A percentile compares a stretch with the other conserved stretches of the same genome.
phyloP scores from a whole-genome alignment of 2,329 filamentous ascomycete species.

The Exophiala calicioides region DNA sequence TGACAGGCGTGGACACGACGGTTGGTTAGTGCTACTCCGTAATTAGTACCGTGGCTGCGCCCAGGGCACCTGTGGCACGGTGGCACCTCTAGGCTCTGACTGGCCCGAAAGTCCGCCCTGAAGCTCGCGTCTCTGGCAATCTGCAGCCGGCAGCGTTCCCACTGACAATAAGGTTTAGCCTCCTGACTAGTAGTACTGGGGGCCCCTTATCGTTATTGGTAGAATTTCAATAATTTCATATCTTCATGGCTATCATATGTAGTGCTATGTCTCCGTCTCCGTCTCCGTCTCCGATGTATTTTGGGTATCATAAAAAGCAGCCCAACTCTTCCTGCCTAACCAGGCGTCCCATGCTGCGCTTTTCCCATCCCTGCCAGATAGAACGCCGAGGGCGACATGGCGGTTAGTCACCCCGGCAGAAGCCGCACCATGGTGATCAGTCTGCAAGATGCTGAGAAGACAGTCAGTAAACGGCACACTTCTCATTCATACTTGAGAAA shows the following conservation, averaged over 20 bases:
- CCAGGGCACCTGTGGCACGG: constrained; percentile 7
- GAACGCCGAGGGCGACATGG: not conserved
- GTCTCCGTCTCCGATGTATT: constrained; percentile 3
- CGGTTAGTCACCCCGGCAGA: too few relatives aligned
- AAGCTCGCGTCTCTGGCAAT: constrained; percentile 1
- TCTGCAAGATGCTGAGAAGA: constrained; percentile 45
- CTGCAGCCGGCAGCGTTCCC: constrained; percentile 9
- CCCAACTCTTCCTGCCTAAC: not conserved
- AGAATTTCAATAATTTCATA: not conserved
- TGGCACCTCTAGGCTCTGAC: constrained; percentile 3
- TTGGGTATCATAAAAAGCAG: constrained; percentile 13
- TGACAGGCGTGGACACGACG: too few relatives aligned
- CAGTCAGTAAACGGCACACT: constrained; percentile 7
- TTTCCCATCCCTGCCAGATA: not conserved
- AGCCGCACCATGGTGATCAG: too few relatives aligned
- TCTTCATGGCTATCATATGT: too few relatives aligned
- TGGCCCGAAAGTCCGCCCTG: too few relatives aligned
- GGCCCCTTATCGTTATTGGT: not conserved
- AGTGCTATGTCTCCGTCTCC: too few relatives aligned
- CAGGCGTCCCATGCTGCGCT: not conserved
- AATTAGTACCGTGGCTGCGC: too few relatives aligned
- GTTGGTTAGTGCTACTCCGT: too few relatives aligned
- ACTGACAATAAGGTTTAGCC: not conserved
- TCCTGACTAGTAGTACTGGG: too few relatives aligned
- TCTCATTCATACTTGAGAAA: not conserved